These are phyloP conservation scores for Mycena amicta DNA, from an alignment of 768 basidiomycete genomes.

Conservation along the genomic window DNA sequence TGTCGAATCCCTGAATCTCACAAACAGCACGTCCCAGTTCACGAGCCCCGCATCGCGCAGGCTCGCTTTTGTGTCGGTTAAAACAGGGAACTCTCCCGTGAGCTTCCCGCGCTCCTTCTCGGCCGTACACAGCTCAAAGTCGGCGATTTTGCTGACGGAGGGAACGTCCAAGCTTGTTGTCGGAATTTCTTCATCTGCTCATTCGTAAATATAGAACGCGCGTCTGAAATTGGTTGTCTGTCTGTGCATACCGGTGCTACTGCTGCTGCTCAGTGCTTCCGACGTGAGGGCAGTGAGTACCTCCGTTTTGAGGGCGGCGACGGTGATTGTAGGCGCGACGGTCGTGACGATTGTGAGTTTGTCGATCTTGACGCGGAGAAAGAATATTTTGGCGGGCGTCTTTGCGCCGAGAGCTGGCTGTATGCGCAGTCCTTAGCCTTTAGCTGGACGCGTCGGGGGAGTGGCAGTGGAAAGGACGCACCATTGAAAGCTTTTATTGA, in stretches of 20 bases:
- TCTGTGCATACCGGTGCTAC: too few species aligned
- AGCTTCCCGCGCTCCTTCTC: slow-evolving; percentile 54
- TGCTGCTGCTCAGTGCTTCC: slow-evolving; percentile 37
- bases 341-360: slow-evolving; percentile 67
- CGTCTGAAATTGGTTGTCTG: too few species aligned
- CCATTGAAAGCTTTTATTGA: too few species aligned
- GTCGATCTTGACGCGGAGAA: slow-evolving; percentile 59
- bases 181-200: slow-evolving; percentile 29
- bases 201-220: slow-evolving; percentile 24
- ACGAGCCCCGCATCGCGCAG: slow-evolving; percentile 52
- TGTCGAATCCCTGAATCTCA: slow-evolving; percentile 63
- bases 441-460: too few species aligned
- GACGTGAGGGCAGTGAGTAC: slow-evolving; percentile 62
- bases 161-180: slow-evolving; percentile 28
- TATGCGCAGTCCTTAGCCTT: too few species aligned
- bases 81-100: slow-evolving; percentile 53
- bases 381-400: background rate
- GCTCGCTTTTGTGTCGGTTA: slow-evolving; percentile 43
- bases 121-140: slow-evolving; percentile 68
- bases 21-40: slow-evolving; percentile 69
- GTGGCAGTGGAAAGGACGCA: too few species aligned
- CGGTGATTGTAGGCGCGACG: slow-evolving; percentile 52
- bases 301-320: slow-evolving; percentile 64
- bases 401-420: background rate
- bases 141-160: slow-evolving; percentile 35